A percentile compares a stretch with the other conserved stretches of the same genome.
phyloP scores from a whole-genome alignment of 2,329 filamentous ascomycete genomes.

The Fusarium staphyleae region DNA sequence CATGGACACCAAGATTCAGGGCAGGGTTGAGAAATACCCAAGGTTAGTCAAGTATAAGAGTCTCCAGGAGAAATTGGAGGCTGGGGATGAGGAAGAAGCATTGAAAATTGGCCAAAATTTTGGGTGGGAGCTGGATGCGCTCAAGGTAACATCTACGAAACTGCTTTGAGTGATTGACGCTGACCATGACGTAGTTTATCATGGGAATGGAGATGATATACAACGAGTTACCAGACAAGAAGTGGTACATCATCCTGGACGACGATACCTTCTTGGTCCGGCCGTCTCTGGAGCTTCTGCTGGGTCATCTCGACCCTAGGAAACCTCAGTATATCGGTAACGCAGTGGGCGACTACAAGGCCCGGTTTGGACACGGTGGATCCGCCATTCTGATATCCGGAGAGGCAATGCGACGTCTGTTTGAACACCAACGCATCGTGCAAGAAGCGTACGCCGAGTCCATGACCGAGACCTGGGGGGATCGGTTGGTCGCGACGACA shows the following conservation, averaged over 20 bases:
- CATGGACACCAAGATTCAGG: conserved; percentile 43
- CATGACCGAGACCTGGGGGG: conserved; percentile 60
- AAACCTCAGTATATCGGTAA: conserved; percentile 62
- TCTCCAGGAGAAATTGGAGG: conserved; percentile 49
- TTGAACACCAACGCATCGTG: conserved; percentile 53
- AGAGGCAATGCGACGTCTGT: conserved; percentile 56
- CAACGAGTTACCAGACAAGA: conserved; percentile 59
- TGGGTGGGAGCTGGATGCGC: conserved; percentile 59
- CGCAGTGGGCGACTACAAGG: conserved; percentile 62
- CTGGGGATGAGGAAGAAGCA: conserved; percentile 50
- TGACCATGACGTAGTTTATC: conserved; percentile 54
- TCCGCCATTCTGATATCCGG: conserved; percentile 62
- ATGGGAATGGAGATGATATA: conserved; percentile 61
- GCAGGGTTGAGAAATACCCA: conserved; percentile 40
- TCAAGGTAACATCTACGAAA: conserved; percentile 50
- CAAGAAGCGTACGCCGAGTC: conserved; percentile 55
- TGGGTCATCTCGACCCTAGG: conserved; percentile 57
- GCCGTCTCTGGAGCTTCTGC: conserved; percentile 55
- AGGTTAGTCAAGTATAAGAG: conserved; percentile 52
- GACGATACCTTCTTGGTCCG: conserved; percentile 64
- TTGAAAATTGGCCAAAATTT: conserved; percentile 47
- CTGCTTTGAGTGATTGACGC: background rate
- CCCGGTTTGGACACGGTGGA: conserved; percentile 64
- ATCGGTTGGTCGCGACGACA: conserved; percentile 61
- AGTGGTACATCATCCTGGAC: conserved; percentile 66